phyloP scores from a whole-genome alignment of 768 basidiomycete genomes.

The Pulveroboletus frians region DNA sequence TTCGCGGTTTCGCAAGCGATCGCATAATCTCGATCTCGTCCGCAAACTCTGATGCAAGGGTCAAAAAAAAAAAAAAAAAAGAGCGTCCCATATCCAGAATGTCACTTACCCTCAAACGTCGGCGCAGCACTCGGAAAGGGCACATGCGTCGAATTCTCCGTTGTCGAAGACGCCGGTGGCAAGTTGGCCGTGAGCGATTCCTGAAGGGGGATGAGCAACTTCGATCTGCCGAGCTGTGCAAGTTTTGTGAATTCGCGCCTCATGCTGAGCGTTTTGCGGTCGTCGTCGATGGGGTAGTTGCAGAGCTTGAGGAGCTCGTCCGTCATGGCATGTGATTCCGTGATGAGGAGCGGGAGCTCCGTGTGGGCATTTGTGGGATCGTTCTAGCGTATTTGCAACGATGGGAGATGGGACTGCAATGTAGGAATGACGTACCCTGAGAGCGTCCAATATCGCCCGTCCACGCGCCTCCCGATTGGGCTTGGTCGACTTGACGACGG shows the following conservation, averaged over 20 bases:
- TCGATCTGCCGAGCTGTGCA: constrained; percentile 50
- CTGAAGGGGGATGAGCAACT: constrained; percentile 85
- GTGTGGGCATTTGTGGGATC: constrained; percentile 40
- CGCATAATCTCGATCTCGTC: constrained; percentile 90
- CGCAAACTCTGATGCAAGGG: constrained; percentile 49
- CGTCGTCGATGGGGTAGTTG: constrained; percentile 45
- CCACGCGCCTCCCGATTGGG: constrained; percentile 56
- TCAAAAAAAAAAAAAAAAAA: constrained; percentile 2
- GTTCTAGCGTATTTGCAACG: constrained; percentile 31
- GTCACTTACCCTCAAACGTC: constrained; percentile 57
- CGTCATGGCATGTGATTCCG: constrained; percentile 56
- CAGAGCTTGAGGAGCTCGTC: constrained; percentile 66
- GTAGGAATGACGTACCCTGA: constrained; percentile 42
- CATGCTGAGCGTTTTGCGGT: constrained; percentile 36
- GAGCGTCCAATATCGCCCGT: constrained; percentile 46
- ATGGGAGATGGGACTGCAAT: neutral
- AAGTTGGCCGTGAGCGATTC: constrained; percentile 85
- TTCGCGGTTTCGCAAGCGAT: constrained; percentile 87
- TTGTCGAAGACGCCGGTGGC: constrained; percentile 60
- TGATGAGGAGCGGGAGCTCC: constrained; percentile 46
- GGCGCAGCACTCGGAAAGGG: constrained; percentile 79
- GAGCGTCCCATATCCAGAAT: no score
- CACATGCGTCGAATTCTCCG: constrained; percentile 53
- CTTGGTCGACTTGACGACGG: constrained; percentile 82
- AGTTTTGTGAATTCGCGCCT: constrained; percentile 52